These are phyloP conservation scores for Ophiostoma ulmi DNA, from an alignment of 2,329 filamentous ascomycete species.

Conservation along the genomic window DNA sequence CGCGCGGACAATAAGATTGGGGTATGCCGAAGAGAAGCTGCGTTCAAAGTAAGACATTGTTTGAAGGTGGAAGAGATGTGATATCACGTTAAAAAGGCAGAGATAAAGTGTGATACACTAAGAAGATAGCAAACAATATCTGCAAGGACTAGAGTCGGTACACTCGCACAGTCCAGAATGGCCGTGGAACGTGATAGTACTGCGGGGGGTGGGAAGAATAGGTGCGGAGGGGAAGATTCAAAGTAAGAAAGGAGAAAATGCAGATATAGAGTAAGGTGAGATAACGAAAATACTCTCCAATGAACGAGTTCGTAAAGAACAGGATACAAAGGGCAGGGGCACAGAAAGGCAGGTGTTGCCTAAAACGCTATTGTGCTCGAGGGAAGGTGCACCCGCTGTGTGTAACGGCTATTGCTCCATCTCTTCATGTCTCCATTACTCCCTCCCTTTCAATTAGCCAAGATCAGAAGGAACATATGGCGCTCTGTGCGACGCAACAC, in stretches of 20 bases:
- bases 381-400: conserved; percentile 17
- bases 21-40: conserved; percentile 20
- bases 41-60: conserved; percentile 14
- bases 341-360: neutral
- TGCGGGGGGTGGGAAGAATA: neutral
- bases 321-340: neutral
- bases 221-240: neutral
- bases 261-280: no score
- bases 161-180: neutral
- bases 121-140: neutral
- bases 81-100: neutral
- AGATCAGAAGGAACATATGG: neutral
- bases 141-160: neutral
- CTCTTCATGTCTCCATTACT: neutral
- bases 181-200: neutral
- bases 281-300: neutral
- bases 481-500: conserved; percentile 17
- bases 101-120: neutral
- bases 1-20: conserved; percentile 19
- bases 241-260: neutral
- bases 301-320: neutral
- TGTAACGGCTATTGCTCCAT: neutral
- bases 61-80: neutral
- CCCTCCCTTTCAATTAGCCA: neutral
- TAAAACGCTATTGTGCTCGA: neutral